Conservation (phyloP, 2,329 filamentous ascomycete genomes). For the Phoma sp. region DNA sequence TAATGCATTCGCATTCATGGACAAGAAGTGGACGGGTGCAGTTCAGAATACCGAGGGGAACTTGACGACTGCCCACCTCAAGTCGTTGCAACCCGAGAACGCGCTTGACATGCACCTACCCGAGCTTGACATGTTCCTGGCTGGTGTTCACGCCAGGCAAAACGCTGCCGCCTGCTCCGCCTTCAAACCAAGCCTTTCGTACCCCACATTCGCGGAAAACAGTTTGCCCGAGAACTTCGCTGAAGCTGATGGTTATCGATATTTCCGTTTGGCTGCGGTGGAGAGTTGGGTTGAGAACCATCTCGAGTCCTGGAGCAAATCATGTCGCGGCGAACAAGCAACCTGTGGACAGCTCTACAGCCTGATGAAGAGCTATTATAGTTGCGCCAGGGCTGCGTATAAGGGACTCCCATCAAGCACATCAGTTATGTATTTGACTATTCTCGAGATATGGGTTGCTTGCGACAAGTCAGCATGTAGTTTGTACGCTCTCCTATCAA, state of each 20-base stretch:
- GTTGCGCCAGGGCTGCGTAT: conserved; percentile 42
- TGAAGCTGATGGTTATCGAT: conserved; percentile 19
- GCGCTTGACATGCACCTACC: conserved; percentile 29
- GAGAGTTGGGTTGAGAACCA: conserved; percentile 59
- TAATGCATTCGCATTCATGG: conserved; percentile 17
- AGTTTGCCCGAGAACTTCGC: conserved; percentile 18
- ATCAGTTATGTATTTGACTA: conserved; percentile 64
- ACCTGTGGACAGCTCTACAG: conserved; percentile 34
- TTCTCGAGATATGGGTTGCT: conserved; percentile 66
- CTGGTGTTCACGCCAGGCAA: conserved; percentile 10
- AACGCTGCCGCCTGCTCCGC: not conserved
- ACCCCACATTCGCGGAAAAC: conserved; percentile 9
- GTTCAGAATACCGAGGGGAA: not conserved
- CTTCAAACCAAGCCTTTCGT: conserved; percentile 22
- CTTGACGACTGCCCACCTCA: conserved; percentile 8
- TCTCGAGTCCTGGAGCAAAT: conserved; percentile 51
- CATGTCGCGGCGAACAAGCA: conserved; percentile 22
- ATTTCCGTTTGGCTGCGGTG: conserved; percentile 57
- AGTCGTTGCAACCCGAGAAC: conserved; percentile 18
- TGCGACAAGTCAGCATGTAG: conserved; percentile 58
- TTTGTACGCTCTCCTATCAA: conserved; percentile 51
- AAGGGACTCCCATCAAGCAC: conserved; percentile 52
- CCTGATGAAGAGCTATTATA: conserved; percentile 28
- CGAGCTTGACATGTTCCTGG: conserved; percentile 27
- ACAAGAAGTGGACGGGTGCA: conserved; percentile 20